These are phyloP conservation scores for Eucalyptus cladocalyx DNA, from an alignment of 345 rosid species.

Conservation along the genomic window DNA sequence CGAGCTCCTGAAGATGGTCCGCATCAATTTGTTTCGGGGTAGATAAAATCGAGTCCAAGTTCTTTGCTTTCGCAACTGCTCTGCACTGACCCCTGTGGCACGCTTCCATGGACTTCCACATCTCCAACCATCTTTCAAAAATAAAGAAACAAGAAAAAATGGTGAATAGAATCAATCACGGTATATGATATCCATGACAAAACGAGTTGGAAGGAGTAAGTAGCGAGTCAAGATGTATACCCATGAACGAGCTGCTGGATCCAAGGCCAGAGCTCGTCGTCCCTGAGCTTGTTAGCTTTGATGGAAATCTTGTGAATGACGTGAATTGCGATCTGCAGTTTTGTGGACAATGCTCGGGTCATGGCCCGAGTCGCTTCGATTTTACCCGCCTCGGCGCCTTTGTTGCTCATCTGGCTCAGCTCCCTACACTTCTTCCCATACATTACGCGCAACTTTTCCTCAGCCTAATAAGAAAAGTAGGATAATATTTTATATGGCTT, in stretches of 20 bases:
- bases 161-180: not conserved
- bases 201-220: too few relatives aligned
- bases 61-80: constrained; percentile 8
- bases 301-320: constrained; percentile 46
- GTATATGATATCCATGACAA: not conserved
- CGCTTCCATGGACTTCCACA: constrained; percentile 26
- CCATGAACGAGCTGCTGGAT: constrained; percentile 32
- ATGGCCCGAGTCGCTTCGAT: constrained; percentile 18
- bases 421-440: constrained; percentile 33
- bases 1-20: constrained; percentile 13
- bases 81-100: constrained; percentile 14
- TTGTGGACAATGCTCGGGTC: constrained; percentile 32
- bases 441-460: constrained; percentile 46
- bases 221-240: constrained; percentile 10
- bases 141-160: not conserved
- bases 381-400: constrained; percentile 22
- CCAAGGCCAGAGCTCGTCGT: constrained; percentile 61
- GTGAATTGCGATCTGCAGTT: constrained; percentile 44
- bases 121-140: constrained; percentile 6
- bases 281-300: constrained; percentile 35
- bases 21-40: not conserved
- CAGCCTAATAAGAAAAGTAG: constrained; percentile 23
- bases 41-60: constrained; percentile 1
- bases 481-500: not conserved
- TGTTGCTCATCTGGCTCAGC: constrained; percentile 25